These are phyloP conservation scores for Arachnomyces sp. DNA, from an alignment of 2,329 filamentous ascomycete genomes.

Conservation along the genomic window DNA sequence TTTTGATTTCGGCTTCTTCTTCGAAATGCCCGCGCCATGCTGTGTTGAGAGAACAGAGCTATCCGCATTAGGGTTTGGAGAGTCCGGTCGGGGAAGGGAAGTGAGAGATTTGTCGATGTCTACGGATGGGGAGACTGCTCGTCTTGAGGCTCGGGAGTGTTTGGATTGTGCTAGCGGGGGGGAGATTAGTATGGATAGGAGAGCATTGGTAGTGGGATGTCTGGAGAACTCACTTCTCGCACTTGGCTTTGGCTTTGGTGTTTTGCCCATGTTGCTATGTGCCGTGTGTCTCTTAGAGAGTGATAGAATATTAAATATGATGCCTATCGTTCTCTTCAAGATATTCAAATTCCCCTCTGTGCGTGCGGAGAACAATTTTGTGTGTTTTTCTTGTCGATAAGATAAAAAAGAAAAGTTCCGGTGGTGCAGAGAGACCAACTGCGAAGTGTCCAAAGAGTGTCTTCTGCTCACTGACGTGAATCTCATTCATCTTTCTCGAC, in stretches of 20 bases:
- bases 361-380: constrained; percentile 19
- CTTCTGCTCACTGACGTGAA: too few relatives aligned
- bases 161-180: constrained; percentile 39
- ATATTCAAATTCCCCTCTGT: not conserved
- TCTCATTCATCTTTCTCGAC: too few relatives aligned
- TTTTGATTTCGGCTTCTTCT: constrained; percentile 42
- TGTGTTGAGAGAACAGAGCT: constrained; percentile 43
- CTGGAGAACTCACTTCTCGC: constrained; percentile 16
- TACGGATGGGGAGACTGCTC: constrained; percentile 48
- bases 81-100: constrained; percentile 32
- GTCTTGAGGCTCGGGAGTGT: constrained; percentile 52
- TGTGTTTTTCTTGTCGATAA: constrained; percentile 27
- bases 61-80: constrained; percentile 28
- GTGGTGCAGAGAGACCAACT: constrained; percentile 18
- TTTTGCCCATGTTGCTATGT: constrained; percentile 30
- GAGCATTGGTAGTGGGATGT: not conserved
- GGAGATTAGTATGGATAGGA: constrained; percentile 9
- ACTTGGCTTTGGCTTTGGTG: constrained; percentile 22
- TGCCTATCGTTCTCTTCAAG: not conserved
- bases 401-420: constrained; percentile 28
- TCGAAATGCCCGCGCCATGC: constrained; percentile 43
- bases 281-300: constrained; percentile 1
- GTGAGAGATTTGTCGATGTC: constrained; percentile 44
- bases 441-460: too few relatives aligned
- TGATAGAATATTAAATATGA: too few relatives aligned